Evolutionary conservation across 768 basidiomycete species (phyloP), one percentile per base, ranked within the genome.

Genomic region (Austroboletus eburneus): DNA sequence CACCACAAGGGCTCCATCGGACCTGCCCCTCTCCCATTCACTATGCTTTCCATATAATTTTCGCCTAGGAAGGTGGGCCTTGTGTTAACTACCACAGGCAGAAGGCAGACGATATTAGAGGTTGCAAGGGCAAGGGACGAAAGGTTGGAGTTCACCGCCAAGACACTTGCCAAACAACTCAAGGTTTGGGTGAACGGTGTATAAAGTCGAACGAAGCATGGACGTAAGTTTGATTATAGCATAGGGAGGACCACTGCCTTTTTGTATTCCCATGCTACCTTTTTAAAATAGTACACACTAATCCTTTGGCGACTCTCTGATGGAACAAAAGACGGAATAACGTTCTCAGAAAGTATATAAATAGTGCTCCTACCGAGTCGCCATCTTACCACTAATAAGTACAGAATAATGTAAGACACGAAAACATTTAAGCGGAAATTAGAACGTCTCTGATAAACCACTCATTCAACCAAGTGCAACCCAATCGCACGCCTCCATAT

Each of bases 91-190:
- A 54, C 63, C 22, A 46, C 58, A 1, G 62, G 66, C 30, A 61
- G 71, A 38, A 78, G 73, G 54, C 66, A 75, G 41, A 83, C 80
- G 5, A 74, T 85, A 38, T 70, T 79, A 5, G 78, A 83, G 49
- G 74, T 78, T 4, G 57, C 68, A 9, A 56, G 82, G 42, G 64
- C 65, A 10, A 70, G 71, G 47, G 74, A 80, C 30, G 83, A 85
- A 61, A 69, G 65, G 51, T 61, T 87, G 32, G 84, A 87, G 62
- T 57, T 64, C 4, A 62, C 76, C 1, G 84, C 83, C 24, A 74
- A 70, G 57, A 69, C 65, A 54, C 63, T 87, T 23, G 76, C 79
- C 1, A 64, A 52, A 42, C 73, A 76, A 54, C 62, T 87, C 32
- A 68, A 59, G 52, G 61, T 52, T 9, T 76, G 75, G 73, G 51